Percentiles rank a stretch among this genome's conserved stretches.
These are phyloP conservation scores for Nakazawaea siamensis DNA, from an alignment of 805 yeast genomes.

Conservation along the genomic window DNA sequence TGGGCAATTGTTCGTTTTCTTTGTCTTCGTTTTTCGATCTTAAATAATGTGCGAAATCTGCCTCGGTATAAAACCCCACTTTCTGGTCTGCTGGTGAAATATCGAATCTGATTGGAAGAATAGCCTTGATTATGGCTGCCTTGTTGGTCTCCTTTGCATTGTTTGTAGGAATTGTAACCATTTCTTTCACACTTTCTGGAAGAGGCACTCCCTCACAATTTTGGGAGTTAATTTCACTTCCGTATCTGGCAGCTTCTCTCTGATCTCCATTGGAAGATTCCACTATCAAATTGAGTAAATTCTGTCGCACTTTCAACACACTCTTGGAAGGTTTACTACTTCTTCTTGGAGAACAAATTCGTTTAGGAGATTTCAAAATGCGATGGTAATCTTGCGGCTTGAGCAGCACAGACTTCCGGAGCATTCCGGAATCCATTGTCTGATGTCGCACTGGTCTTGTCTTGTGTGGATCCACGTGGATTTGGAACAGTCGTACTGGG, in stretches of 20 bases:
- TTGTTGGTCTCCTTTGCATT: conserved; percentile 22
- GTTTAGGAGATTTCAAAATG: conserved; percentile 25
- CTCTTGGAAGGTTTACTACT: conserved; percentile 24
- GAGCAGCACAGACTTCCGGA: conserved; percentile 9
- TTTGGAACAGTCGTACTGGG: conserved; percentile 8
- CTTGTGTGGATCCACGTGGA: conserved; percentile 9
- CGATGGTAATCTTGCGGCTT: conserved; percentile 11
- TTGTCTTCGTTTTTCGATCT: background rate
- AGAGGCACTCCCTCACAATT: conserved; percentile 56
- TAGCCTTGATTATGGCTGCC: conserved; percentile 28
- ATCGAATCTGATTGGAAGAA: conserved; percentile 12
- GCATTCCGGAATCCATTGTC: no score
- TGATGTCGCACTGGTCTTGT: no score
- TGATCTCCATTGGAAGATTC: conserved; percentile 54
- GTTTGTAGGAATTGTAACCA: conserved; percentile 48
- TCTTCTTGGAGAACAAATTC: conserved; percentile 35
- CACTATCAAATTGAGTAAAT: conserved; percentile 40
- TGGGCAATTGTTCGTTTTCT: conserved; percentile 5
- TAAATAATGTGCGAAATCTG: conserved; percentile 15
- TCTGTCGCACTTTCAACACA: conserved; percentile 20
- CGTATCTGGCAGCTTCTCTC: conserved; percentile 60
- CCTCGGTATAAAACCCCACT: conserved; percentile 23
- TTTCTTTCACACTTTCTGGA: conserved; percentile 48
- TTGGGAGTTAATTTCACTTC: conserved; percentile 58
- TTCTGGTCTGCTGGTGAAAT: background rate